Percentiles rank a stretch among this genome's conserved stretches.
phyloP scores from a whole-genome alignment of 139 green algal genomes.

The Auxenochlorella pyrenoidosa region DNA sequence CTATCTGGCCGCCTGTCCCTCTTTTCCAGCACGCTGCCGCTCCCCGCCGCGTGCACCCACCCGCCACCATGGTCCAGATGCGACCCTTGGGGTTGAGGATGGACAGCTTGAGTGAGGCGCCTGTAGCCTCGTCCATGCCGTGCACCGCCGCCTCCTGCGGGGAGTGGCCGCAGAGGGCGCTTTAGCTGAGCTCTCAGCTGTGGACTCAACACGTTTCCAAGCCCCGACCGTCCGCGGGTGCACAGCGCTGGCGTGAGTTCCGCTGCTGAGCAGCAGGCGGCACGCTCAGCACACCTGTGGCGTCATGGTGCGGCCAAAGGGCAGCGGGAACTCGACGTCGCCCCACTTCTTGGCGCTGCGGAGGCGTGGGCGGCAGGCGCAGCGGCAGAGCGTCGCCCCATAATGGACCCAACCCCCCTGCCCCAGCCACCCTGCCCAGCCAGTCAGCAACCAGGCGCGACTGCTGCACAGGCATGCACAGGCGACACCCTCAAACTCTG shows the following conservation, averaged over 20 bases:
- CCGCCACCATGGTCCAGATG: constrained; percentile 94
- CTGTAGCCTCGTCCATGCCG: constrained; percentile 79
- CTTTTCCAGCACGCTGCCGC: too few relatives aligned
- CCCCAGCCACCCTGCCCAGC: too few relatives aligned
- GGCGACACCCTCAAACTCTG: neutral
- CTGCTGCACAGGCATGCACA: neutral
- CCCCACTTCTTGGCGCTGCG: constrained; percentile 66
- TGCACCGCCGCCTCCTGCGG: constrained; percentile 67
- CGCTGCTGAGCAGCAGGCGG: neutral
- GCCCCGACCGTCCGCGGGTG: too few relatives aligned
- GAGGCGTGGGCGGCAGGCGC: neutral
- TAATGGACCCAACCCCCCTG: too few relatives aligned
- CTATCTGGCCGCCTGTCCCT: too few relatives aligned
- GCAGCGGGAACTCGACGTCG: constrained; percentile 87
- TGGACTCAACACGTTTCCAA: too few relatives aligned
- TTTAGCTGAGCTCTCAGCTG: too few relatives aligned
- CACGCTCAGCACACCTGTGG: constrained; percentile 24
- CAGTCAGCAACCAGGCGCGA: neutral
- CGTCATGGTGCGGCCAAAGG: constrained; percentile 87
- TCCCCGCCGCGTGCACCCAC: neutral
- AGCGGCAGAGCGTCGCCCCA: too few relatives aligned
- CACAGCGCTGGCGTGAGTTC: too few relatives aligned
- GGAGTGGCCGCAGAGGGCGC: too few relatives aligned
- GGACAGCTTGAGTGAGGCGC: constrained; percentile 91
- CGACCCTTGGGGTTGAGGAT: constrained; percentile 91